Evolutionary conservation across 108 stramenopile species (phyloP).

Genomic region (Aurantiochytrium sp.): DNA sequence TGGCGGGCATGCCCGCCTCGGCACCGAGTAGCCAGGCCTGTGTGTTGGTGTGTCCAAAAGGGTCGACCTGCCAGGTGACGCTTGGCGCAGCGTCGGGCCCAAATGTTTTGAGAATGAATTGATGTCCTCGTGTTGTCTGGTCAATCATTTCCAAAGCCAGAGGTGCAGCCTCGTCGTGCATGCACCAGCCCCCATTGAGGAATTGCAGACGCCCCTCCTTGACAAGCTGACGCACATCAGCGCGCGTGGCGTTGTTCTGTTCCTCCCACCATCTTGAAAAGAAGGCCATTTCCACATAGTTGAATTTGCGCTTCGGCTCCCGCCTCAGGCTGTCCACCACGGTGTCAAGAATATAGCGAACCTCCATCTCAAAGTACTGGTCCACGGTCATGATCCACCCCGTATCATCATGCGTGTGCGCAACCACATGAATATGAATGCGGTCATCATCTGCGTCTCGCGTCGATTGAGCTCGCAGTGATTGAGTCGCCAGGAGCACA

Average conservation of each 20-base stretch:
- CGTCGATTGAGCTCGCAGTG: too few species aligned
- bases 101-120: conserved; percentile 66
- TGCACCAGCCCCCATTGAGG: conserved; percentile 92
- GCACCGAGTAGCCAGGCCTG: conserved; percentile 72
- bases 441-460: not conserved
- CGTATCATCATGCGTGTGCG: conserved; percentile 6
- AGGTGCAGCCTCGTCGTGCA: conserved; percentile 90
- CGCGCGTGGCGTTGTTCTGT: conserved; percentile 46
- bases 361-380: conserved; percentile 78
- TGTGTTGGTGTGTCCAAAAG: conserved; percentile 88
- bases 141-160: conserved; percentile 92
- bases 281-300: conserved; percentile 84
- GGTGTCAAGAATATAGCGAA: conserved; percentile 69
- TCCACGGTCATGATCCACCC: conserved; percentile 83
- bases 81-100: conserved; percentile 62
- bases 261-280: conserved; percentile 86
- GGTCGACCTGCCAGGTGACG: conserved; percentile 92
- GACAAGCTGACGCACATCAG: conserved; percentile 56
- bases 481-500: too few species aligned
- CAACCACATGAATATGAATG: not conserved
- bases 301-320: conserved; percentile 72
- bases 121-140: conserved; percentile 85
- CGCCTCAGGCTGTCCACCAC: conserved; percentile 57
- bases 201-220: conserved; percentile 64
- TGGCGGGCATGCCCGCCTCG: conserved; percentile 73